Conservation (phyloP, 2,329 filamentous ascomycete species). For the Microsporum ferrugineum region DNA sequence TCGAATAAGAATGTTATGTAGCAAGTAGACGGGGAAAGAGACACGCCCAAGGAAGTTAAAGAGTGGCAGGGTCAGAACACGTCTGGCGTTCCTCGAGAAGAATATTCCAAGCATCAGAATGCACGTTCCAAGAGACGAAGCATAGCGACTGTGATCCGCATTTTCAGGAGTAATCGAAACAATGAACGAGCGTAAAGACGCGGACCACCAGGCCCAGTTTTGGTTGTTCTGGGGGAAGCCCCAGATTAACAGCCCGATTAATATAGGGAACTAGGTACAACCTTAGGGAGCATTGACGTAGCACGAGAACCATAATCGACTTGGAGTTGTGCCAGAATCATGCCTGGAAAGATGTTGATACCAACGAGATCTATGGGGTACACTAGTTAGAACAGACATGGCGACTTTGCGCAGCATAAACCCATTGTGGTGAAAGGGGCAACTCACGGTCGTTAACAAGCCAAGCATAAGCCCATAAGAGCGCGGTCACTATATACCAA, state of each 20-base stretch:
- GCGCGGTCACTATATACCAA: slow-evolving; percentile 25
- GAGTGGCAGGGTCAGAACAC: slow-evolving; percentile 15
- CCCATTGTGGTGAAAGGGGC: background rate
- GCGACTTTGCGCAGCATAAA: too few relatives aligned
- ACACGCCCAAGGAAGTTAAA: slow-evolving; percentile 21
- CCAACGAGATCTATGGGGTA: slow-evolving; percentile 16
- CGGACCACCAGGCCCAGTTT: slow-evolving; percentile 19
- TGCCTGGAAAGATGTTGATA: slow-evolving; percentile 20
- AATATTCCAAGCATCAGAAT: slow-evolving; percentile 18
- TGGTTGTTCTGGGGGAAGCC: slow-evolving; percentile 19
- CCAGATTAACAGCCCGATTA: slow-evolving; percentile 18
- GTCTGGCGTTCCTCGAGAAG: slow-evolving; percentile 17
- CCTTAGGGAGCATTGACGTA: slow-evolving; percentile 15
- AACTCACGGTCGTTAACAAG: slow-evolving; percentile 17
- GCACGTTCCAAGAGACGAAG: slow-evolving; percentile 18
- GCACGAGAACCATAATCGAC: slow-evolving; percentile 17
- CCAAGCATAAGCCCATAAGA: slow-evolving; percentile 33
- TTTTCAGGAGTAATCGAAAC: slow-evolving; percentile 13
- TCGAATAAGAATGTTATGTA: slow-evolving; percentile 21
- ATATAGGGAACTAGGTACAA: slow-evolving; percentile 17
- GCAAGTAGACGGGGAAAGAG: slow-evolving; percentile 22
- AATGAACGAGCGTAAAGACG: slow-evolving; percentile 11
- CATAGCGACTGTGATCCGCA: slow-evolving; percentile 18
- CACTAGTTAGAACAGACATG: slow-evolving; percentile 3
- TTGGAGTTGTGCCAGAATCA: slow-evolving; percentile 21